phyloP scores from a whole-genome alignment of 306 rosid species.

The Amphicarpaea edgeworthii region DNA sequence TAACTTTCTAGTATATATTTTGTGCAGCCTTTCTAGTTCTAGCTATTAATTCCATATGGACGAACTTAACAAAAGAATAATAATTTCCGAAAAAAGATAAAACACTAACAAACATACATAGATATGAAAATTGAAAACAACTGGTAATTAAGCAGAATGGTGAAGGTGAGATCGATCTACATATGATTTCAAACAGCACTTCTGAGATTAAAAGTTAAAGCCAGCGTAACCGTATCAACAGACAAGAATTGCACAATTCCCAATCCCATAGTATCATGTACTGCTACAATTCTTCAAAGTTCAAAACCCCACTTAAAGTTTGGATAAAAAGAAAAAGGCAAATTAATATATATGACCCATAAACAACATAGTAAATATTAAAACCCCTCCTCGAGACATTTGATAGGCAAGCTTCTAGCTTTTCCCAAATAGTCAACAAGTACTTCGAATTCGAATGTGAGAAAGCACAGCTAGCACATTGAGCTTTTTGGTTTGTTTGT shows the following conservation, averaged over 20 bases:
- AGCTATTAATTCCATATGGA: too few relatives aligned
- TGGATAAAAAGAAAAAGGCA: constrained; percentile 41
- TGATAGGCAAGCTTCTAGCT: constrained; percentile 22
- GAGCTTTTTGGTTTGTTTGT: background rate
- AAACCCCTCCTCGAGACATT: constrained; percentile 47
- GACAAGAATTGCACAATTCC: constrained; percentile 64
- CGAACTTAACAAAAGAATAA: background rate
- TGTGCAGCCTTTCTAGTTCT: too few relatives aligned
- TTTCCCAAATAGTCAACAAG: constrained; percentile 43
- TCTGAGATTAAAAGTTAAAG: constrained; percentile 36
- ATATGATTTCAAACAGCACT: constrained; percentile 27
- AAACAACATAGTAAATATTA: constrained; percentile 36
- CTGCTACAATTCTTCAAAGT: constrained; percentile 57
- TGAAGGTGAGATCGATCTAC: constrained; percentile 30
- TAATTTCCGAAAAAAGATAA: background rate
- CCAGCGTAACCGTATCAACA: constrained; percentile 37
- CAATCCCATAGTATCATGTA: constrained; percentile 49
- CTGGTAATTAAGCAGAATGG: constrained; percentile 11
- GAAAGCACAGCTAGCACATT: constrained; percentile 17
- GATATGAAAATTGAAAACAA: background rate
- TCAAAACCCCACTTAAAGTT: constrained; percentile 32
- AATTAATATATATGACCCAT: constrained; percentile 16
- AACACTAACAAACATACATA: background rate
- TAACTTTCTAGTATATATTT: background rate
- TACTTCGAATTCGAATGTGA: constrained; percentile 32